Conservation (phyloP, 805 yeast species). For the Candida multigemmis region DNA sequence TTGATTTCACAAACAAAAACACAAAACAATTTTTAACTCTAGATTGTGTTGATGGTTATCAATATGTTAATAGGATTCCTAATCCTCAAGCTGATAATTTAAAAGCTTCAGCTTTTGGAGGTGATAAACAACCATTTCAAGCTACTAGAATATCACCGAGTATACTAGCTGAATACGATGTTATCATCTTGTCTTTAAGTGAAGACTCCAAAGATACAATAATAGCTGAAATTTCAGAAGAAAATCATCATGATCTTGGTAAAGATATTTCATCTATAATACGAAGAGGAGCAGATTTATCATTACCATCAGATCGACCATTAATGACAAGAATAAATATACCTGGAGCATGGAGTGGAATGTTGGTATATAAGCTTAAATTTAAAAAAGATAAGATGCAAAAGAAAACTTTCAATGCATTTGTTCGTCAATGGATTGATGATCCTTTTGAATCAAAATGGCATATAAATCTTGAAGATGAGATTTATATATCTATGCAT, state of each 20-base stretch:
- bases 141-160: slow-evolving; percentile 34
- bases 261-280: slow-evolving; percentile 24
- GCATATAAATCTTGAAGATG: slow-evolving; percentile 44
- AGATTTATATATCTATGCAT: slow-evolving; percentile 33
- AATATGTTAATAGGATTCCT: slow-evolving; percentile 23
- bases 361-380: slow-evolving; percentile 42
- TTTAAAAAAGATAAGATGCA: slow-evolving; percentile 6
- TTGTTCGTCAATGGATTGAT: slow-evolving; percentile 56
- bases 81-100: too few species aligned
- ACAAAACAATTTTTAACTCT: slow-evolving; percentile 26
- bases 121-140: slow-evolving; percentile 37
- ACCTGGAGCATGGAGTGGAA: slow-evolving; percentile 52
- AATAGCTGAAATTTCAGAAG: slow-evolving; percentile 24
- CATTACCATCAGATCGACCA: slow-evolving; percentile 35
- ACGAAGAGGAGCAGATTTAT: slow-evolving; percentile 29
- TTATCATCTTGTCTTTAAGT: too few species aligned
- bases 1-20: slow-evolving; percentile 28
- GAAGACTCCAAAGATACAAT: slow-evolving; percentile 27
- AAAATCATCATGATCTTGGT: slow-evolving; percentile 12
- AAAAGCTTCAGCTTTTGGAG: slow-evolving; percentile 51
- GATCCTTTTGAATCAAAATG: slow-evolving; percentile 74
- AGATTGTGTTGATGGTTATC: slow-evolving; percentile 38
- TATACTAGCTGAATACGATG: slow-evolving; percentile 35
- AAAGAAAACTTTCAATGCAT: slow-evolving; percentile 38
- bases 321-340: slow-evolving; percentile 40